phyloP scores from a whole-genome alignment of 331 rosid genomes.

The Rosa hybrid region DNA sequence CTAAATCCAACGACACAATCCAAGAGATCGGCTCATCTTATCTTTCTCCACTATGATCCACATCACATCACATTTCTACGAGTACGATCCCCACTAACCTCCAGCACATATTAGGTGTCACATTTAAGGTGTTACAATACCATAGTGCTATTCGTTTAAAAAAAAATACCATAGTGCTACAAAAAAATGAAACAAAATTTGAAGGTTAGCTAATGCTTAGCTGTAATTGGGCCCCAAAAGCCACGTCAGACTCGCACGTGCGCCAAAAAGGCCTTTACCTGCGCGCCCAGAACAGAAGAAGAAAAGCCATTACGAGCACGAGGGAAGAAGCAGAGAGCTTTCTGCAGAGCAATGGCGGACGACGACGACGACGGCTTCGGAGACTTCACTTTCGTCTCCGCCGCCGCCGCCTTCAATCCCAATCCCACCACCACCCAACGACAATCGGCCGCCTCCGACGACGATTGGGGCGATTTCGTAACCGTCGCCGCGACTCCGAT shows the following conservation, averaged over 20 bases:
- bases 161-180: neutral
- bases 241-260: slow-evolving; percentile 32
- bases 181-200: neutral
- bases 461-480: slow-evolving; percentile 72
- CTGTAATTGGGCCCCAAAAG: slow-evolving; percentile 13
- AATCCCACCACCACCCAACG: slow-evolving; percentile 15
- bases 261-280: slow-evolving; percentile 8
- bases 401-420: slow-evolving; percentile 14
- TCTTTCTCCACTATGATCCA: neutral
- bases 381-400: slow-evolving; percentile 57
- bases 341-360: slow-evolving; percentile 56
- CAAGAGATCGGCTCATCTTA: too few species aligned
- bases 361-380: slow-evolving; percentile 77
- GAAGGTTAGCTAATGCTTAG: neutral
- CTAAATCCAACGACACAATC: too few species aligned
- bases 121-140: neutral
- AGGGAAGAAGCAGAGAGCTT: neutral
- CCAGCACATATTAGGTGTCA: neutral
- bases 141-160: neutral
- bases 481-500: slow-evolving; percentile 53
- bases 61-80: neutral
- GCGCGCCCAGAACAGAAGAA: neutral
- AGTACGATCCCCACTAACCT: neutral
- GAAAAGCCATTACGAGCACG: neutral
- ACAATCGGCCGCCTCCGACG: slow-evolving; percentile 30